These are phyloP conservation scores for Nicotiana knightiana DNA, from an alignment of 257 asterid genomes.

Conservation along the genomic window DNA sequence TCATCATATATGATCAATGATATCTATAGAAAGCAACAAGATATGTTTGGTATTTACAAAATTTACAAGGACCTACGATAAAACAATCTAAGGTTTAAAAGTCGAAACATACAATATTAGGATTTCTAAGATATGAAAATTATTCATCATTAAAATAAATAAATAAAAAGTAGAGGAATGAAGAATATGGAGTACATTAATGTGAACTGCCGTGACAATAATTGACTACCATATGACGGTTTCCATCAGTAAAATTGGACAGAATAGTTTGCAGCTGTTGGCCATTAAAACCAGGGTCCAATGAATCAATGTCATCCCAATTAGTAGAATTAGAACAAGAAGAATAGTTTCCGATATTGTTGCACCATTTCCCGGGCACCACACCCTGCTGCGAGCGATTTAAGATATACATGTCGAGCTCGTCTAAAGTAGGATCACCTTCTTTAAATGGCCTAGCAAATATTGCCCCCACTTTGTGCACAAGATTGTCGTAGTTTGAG, in stretches of 20 bases:
- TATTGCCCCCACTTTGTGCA: conserved; percentile 3
- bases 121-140: too few species aligned
- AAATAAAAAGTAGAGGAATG: background rate
- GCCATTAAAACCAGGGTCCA: conserved; percentile 31
- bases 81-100: too few species aligned
- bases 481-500: background rate
- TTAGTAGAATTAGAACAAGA: background rate
- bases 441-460: conserved; percentile 31
- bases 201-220: background rate
- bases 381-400: conserved; percentile 20
- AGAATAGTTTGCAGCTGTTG: conserved; percentile 19
- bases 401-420: conserved; percentile 33
- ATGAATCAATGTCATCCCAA: conserved; percentile 34
- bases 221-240: background rate
- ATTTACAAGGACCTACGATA: too few species aligned
- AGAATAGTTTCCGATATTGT: conserved; percentile 7
- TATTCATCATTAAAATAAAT: too few species aligned
- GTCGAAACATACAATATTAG: too few species aligned
- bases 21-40: too few species aligned
- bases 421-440: conserved; percentile 27
- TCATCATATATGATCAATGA: too few species aligned
- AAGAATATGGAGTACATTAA: background rate
- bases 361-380: conserved; percentile 47
- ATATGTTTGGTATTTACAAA: too few species aligned
- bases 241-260: conserved; percentile 8